Percentiles rank a stretch among this genome's conserved stretches.
Evolutionary conservation across 2,329 filamentous ascomycete genomes (phyloP).

Genomic region (Xylariomycetidae sp.): DNA sequence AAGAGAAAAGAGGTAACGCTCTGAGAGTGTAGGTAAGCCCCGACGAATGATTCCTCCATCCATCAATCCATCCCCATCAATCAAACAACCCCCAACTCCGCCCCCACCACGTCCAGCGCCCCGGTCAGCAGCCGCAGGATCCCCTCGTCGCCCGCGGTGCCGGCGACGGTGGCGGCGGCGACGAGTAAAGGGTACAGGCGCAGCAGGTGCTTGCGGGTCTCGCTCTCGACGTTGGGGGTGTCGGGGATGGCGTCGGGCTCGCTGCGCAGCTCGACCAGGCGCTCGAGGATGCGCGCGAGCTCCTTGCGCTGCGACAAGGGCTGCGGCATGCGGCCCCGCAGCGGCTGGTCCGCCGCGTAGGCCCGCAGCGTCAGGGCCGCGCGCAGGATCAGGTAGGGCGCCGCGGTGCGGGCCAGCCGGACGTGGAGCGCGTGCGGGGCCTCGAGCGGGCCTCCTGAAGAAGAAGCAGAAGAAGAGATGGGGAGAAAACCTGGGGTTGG

Average conservation of each 20-base stretch:
- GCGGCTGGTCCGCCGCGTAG: constrained; percentile 86
- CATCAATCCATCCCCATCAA: no score
- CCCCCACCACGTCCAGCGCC: constrained; percentile 59
- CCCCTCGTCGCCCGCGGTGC: constrained; percentile 53
- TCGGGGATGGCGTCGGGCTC: constrained; percentile 66
- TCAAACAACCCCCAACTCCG: constrained; percentile 49
- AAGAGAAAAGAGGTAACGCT: no score
- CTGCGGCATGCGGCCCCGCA: constrained; percentile 85
- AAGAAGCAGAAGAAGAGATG: constrained; percentile 17
- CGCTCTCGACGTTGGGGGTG: constrained; percentile 46
- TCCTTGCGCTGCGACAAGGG: constrained; percentile 77
- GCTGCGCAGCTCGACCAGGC: constrained; percentile 63
- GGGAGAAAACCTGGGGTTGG: constrained; percentile 39
- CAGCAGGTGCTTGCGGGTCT: constrained; percentile 69
- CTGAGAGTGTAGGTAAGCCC: no score
- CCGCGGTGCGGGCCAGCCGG: constrained; percentile 68
- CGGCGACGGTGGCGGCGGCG: constrained; percentile 56
- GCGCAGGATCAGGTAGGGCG: constrained; percentile 78
- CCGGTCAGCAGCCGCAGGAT: constrained; percentile 53
- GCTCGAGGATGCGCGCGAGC: constrained; percentile 64
- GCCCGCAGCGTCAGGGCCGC: constrained; percentile 74
- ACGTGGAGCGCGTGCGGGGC: constrained; percentile 36
- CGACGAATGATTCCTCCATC: no score
- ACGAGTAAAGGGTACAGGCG: constrained; percentile 76
- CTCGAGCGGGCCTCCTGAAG: constrained; percentile 18